Evolutionary conservation across 2,329 filamentous ascomycete genomes (phyloP).

Genomic region (Aureobasidium zeae): DNA sequence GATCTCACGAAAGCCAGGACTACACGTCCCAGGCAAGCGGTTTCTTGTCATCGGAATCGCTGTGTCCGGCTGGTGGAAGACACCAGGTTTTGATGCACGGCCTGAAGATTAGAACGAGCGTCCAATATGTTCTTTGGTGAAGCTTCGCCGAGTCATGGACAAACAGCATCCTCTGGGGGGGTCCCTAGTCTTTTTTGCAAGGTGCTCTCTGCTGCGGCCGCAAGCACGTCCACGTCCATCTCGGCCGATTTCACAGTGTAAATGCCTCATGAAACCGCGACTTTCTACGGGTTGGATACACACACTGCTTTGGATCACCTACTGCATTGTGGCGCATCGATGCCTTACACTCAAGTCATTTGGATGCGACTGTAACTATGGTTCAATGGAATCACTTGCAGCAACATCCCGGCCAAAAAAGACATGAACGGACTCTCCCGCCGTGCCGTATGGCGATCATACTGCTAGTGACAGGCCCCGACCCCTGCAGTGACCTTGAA

Average conservation of each 20-base stretch:
- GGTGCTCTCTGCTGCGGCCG: background rate
- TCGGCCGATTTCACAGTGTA: constrained; percentile 3
- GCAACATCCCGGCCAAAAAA: constrained; percentile 4
- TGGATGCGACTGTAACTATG: background rate
- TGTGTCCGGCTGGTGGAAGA: background rate
- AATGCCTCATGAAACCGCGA: constrained; percentile 7
- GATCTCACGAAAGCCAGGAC: background rate
- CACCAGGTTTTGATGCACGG: no score
- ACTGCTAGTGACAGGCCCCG: constrained; percentile 1
- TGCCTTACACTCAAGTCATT: constrained; percentile 7
- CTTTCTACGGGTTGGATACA: background rate
- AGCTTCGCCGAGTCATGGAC: constrained; percentile 4
- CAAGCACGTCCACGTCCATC: constrained; percentile 1
- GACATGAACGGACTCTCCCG: constrained; percentile 12
- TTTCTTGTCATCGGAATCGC: constrained; percentile 1
- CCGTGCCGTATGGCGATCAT: constrained; percentile 9
- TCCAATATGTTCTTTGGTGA: no score
- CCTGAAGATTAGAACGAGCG: no score
- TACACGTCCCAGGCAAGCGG: background rate
- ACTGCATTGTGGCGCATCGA: constrained; percentile 6
- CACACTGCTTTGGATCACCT: background rate
- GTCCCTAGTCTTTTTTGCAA: constrained; percentile 9
- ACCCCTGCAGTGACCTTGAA: constrained; percentile 9
- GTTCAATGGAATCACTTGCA: constrained; percentile 7
- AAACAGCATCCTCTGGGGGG: background rate